Evolutionary conservation across 305 asterid species (phyloP).

Genomic region (Andrographis paniculata): DNA sequence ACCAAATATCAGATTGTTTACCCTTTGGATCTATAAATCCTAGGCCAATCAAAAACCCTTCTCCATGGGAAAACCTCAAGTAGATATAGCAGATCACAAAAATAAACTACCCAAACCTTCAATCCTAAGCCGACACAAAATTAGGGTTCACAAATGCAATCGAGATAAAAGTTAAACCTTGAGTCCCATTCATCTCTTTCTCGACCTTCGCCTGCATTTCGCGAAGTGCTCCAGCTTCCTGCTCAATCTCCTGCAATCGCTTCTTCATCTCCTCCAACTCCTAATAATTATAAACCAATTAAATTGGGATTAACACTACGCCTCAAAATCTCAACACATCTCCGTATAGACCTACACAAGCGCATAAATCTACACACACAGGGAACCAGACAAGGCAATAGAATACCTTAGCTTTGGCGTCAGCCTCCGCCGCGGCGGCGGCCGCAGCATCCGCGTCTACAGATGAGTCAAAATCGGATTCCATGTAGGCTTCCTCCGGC

Average conservation of each 20-base stretch:
- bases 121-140: background rate
- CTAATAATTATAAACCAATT: slow-evolving; percentile 23
- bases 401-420: slow-evolving; percentile 30
- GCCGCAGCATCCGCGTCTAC: slow-evolving; percentile 25
- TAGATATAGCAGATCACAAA: no score
- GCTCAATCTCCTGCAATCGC: slow-evolving; percentile 68
- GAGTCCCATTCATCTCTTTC: slow-evolving; percentile 42
- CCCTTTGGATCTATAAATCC: no score
- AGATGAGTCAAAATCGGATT: slow-evolving; percentile 28
- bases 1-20: no score
- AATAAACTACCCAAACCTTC: no score
- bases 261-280: slow-evolving; percentile 65
- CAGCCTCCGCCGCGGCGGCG: slow-evolving; percentile 16
- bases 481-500: slow-evolving; percentile 46
- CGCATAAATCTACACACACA: slow-evolving; percentile 5
- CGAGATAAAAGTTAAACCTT: slow-evolving; percentile 34
- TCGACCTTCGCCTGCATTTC: slow-evolving; percentile 64
- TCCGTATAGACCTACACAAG: background rate
- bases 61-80: no score
- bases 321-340: background rate
- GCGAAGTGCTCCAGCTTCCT: slow-evolving; percentile 67
- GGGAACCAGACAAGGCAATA: background rate
- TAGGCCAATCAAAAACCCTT: no score
- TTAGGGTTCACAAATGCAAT: background rate
- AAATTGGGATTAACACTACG: background rate